Base-by-base conservation (phyloP, 352 stramenopile species). In the Phytophthora lateralis region DNA sequence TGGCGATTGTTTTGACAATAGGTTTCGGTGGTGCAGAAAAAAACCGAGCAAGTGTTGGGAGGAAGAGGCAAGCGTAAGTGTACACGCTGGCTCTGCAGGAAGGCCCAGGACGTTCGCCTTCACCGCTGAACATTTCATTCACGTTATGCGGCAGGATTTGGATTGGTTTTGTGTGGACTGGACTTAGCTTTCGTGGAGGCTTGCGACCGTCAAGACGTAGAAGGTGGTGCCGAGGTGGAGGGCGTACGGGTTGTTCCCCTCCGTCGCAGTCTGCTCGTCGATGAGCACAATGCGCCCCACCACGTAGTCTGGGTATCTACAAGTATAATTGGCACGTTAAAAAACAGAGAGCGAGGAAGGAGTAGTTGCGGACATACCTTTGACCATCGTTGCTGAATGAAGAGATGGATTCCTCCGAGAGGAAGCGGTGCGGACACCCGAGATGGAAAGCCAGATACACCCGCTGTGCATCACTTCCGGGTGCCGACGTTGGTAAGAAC, bases 391-490 rank as follows among this genome's bases (percentile, higher is more conserved):
- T 89, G 63, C 88, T 91, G 54, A 95, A 96, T 39, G 85, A 94
- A 37, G 84, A 90, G 60, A 96, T 94, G 39, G 88, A 96, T 61
- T 96, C 88, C 56, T 93, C 85, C 29, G 88, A 93, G 14, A 96
- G 62, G 62, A 95, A 96, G 14, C 88, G 88, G 55, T 96, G 81
- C 27, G 88, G 88, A 50, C 88, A 96, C 17, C 82, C 85, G 2
- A 94, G 73, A 44, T 96, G 88, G 64, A 96, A 96, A 26, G 88
- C 88, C 42, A 96, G 57, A 63, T 96, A 96, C 56, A 95, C 85
- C 6, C 86, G 83, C 59, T 92, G 76, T 4, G 71, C 65, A 38
- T 91, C 84, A 54, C 80, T 93, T 14, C 79, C 83, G 0, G 88
- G 88, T 10, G 83, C 85, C 8, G 86, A 96, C 4, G 85, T 96